Percentiles rank a stretch among this genome's conserved stretches.
Conservation (phyloP, 306 rosid genomes). For the Pterocarpus santalinus region DNA sequence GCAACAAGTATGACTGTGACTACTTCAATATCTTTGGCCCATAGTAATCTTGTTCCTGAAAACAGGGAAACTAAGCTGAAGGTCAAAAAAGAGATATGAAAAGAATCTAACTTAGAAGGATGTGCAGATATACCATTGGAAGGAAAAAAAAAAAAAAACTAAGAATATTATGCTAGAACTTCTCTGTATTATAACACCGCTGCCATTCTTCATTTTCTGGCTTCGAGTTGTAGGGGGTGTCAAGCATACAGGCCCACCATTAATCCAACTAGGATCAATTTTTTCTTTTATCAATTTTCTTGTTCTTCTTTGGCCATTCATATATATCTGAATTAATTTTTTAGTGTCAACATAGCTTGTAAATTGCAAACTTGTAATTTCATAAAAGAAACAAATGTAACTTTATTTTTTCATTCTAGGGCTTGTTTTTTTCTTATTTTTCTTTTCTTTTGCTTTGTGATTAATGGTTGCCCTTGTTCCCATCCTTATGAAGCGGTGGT, state of each 20-base stretch:
- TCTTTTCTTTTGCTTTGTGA: slow-evolving; percentile 5
- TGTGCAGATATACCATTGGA: slow-evolving; percentile 44
- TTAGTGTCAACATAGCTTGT: slow-evolving; percentile 71
- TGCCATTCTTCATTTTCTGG: slow-evolving; percentile 49
- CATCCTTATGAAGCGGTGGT: too few relatives aligned
- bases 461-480: too few relatives aligned
- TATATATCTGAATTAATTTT: slow-evolving; percentile 64
- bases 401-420: slow-evolving; percentile 19
- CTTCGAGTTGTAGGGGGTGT: slow-evolving; percentile 45
- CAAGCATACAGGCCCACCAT: slow-evolving; percentile 50
- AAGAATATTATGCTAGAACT: slow-evolving; percentile 46
- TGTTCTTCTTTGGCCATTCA: slow-evolving; percentile 49
- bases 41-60: slow-evolving; percentile 62
- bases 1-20: slow-evolving; percentile 51
- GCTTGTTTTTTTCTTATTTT: neutral
- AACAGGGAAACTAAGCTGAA: slow-evolving; percentile 63
- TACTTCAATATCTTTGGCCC: slow-evolving; percentile 49
- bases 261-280: slow-evolving; percentile 55
- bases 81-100: slow-evolving; percentile 61
- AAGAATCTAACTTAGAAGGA: slow-evolving; percentile 52
- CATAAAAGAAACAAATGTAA: slow-evolving; percentile 47
- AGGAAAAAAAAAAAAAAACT: neutral
- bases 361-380: slow-evolving; percentile 70
- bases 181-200: slow-evolving; percentile 37
- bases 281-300: slow-evolving; percentile 42